Conservation (phyloP, 257 asterid species). For the Scutellaria galericulata region DNA sequence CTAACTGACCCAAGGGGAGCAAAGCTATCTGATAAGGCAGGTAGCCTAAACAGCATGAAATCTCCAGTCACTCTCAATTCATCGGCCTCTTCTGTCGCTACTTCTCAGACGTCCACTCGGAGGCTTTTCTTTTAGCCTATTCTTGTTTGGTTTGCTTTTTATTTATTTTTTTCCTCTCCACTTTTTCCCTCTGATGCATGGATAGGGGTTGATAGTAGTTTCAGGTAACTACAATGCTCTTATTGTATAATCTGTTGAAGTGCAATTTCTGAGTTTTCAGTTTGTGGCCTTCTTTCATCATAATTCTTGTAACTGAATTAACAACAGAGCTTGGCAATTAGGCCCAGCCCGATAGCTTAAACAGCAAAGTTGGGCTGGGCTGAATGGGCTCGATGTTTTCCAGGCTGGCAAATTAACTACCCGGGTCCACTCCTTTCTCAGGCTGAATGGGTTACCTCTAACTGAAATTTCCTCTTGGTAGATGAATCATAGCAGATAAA, state of each 20-base stretch:
- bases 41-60: conserved; percentile 43
- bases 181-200: not conserved
- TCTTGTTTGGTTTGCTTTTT: conserved; percentile 15
- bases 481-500: too few relatives aligned
- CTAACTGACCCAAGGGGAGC: conserved; percentile 84
- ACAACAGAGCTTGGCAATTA: too few relatives aligned
- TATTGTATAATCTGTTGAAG: conserved; percentile 13
- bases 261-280: conserved; percentile 20
- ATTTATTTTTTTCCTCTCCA: not conserved
- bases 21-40: conserved; percentile 54
- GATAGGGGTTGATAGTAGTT: conserved; percentile 29
- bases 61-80: conserved; percentile 49
- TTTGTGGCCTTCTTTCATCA: not conserved
- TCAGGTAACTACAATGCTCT: conserved; percentile 20
- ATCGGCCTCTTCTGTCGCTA: conserved; percentile 27
- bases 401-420: too few relatives aligned
- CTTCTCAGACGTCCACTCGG: conserved; percentile 33
- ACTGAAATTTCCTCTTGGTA: too few relatives aligned
- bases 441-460: too few relatives aligned
- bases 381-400: too few relatives aligned
- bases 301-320: not conserved
- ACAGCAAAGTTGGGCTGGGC: too few relatives aligned
- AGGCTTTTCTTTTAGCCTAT: conserved; percentile 46
- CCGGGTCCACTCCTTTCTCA: too few relatives aligned
- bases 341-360: too few relatives aligned